phyloP scores from a whole-genome alignment of 1,284 basidiomycete species.

The Rhodotorula sp. region DNA sequence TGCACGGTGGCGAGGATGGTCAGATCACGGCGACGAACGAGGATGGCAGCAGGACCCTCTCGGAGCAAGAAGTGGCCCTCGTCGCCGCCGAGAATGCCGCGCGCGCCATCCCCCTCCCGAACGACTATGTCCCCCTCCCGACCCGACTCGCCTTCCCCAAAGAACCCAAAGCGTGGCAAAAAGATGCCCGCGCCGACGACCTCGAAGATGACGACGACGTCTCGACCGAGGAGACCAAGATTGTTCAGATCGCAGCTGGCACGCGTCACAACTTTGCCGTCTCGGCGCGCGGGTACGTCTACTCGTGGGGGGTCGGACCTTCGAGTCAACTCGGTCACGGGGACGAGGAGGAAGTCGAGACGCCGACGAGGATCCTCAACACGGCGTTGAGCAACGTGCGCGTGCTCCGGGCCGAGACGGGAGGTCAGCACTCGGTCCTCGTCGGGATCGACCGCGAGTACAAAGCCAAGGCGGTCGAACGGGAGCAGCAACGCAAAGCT shows the following conservation, averaged over 20 bases:
- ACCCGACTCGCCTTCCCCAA: conserved; percentile 62
- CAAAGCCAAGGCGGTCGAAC: conserved; percentile 8
- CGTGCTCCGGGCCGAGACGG: conserved; percentile 37
- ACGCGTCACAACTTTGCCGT: conserved; percentile 80
- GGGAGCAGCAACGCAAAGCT: conserved; percentile 5
- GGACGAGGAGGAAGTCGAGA: conserved; percentile 37
- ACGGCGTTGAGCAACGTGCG: conserved; percentile 35
- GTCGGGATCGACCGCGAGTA: conserved; percentile 28
- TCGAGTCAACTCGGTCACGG: conserved; percentile 41
- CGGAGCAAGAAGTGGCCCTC: conserved; percentile 20
- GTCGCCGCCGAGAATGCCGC: conserved; percentile 46
- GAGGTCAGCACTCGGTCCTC: conserved; percentile 43
- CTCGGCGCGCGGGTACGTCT: conserved; percentile 50
- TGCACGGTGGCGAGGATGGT: conserved; percentile 57
- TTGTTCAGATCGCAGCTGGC: conserved; percentile 72
- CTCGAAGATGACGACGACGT: conserved; percentile 46
- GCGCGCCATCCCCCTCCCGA: conserved; percentile 41
- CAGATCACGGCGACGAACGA: conserved; percentile 10
- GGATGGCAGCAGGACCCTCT: conserved; percentile 7
- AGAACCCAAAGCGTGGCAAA: conserved; percentile 52
- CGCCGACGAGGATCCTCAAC: conserved; percentile 37
- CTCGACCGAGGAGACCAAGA: conserved; percentile 57
- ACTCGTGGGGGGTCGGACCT: conserved; percentile 40
- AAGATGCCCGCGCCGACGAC: conserved; percentile 10
- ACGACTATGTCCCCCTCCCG: conserved; percentile 25